These are phyloP conservation scores for Lathyrus tuberosus DNA, from an alignment of 306 rosid species.

Conservation along the genomic window DNA sequence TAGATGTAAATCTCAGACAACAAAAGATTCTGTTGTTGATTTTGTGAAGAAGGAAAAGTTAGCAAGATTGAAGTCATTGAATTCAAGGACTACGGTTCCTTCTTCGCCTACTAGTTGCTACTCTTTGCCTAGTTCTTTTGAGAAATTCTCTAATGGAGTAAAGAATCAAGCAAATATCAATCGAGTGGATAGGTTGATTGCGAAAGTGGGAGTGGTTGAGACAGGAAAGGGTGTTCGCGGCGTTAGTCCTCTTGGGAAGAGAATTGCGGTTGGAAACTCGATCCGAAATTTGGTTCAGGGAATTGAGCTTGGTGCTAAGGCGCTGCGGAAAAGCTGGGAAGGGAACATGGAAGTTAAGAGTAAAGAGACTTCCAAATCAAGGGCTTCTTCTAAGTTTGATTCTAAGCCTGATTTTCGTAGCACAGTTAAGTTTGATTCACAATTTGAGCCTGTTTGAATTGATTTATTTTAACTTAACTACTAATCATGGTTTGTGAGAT, in stretches of 20 bases:
- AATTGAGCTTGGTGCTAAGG: conserved; percentile 90
- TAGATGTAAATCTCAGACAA: conserved; percentile 57
- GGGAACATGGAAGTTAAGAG: conserved; percentile 79
- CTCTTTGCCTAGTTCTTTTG: conserved; percentile 83
- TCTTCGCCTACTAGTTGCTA: conserved; percentile 88
- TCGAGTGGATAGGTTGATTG: conserved; percentile 47
- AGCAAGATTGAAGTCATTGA: conserved; percentile 68
- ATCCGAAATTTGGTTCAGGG: conserved; percentile 76
- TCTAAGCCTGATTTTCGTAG: conserved; percentile 59
- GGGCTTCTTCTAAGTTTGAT: conserved; percentile 61
- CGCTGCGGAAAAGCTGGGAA: conserved; percentile 97
- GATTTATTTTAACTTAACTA: background rate
- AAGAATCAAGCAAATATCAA: conserved; percentile 71
- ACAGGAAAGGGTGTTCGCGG: conserved; percentile 57
- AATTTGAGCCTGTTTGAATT: background rate
- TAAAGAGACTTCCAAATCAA: conserved; percentile 65
- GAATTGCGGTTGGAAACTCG: conserved; percentile 54
- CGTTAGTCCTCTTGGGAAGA: conserved; percentile 62
- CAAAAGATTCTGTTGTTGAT: conserved; percentile 46
- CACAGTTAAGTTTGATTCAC: conserved; percentile 63
- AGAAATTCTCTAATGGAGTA: conserved; percentile 76
- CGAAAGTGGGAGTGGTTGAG: conserved; percentile 58
- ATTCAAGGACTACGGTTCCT: conserved; percentile 73
- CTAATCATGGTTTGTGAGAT: background rate
- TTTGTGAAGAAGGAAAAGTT: conserved; percentile 72